Evolutionary conservation across 768 basidiomycete species (phyloP), one percentile per base, ranked within the genome.

Genomic region (Pisolithus tinctorius): DNA sequence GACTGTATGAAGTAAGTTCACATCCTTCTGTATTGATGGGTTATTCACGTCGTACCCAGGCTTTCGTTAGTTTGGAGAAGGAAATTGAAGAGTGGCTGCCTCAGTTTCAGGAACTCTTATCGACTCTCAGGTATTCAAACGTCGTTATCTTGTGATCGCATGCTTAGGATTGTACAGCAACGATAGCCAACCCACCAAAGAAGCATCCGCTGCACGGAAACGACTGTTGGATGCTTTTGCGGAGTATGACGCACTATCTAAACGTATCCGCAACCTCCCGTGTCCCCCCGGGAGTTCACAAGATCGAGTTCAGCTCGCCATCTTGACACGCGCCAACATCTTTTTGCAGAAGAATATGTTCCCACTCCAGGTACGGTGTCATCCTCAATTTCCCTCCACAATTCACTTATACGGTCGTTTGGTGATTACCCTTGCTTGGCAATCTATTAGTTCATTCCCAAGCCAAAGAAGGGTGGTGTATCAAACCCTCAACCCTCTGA

Each of bases 341-440:
- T 97, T 95, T 64, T 69, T 99, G 55, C 86, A 90, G 63, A 90
- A 86, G 61, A 83, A 96, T 58, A 93, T 97, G 88, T 84, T 89
- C 52, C 84, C 65, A 20, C 63, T 67, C 7, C 65, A 67, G 57
- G 65, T 45, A 48, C 38, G 62, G 45, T 16, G 25, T 9, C 29
- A 36, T 38, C 8, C 34, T 37, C 36, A 5, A 25, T 38, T 34
- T 30, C 34, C 3, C 34, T 5, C 23, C 39, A 30, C 2, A 30
- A 4, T 10, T 11, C 14, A 27, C 30, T 37, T 38, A 41, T 26
- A 3, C 29, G 25, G 11, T 25, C 16, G 11, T n/a, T 23, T 14
- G 26, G 23, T 4, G 40, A 29, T 16, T 0, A 10, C 4, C 16
- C 10, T 27, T 17, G 11, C 44, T 60, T 11, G 60, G 20, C 27